A percentile compares a stretch with the other conserved stretches of the same genome.
phyloP scores from a whole-genome alignment of 441 rosid genomes.

The Hypseocharis bilobata region DNA sequence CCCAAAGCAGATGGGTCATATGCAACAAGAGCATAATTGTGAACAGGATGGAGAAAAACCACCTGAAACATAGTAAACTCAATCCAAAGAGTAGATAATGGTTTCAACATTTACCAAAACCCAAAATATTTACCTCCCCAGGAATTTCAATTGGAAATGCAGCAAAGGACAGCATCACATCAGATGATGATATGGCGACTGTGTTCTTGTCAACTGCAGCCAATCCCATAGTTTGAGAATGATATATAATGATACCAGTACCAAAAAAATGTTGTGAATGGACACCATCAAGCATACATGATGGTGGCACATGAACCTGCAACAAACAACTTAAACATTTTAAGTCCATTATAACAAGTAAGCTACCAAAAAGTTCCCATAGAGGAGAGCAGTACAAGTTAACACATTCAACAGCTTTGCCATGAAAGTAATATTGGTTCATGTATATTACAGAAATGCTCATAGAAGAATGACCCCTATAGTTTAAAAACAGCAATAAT shows the following conservation, averaged over 20 bases:
- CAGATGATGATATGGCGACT: slow-evolving; percentile 73
- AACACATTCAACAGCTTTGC: no score
- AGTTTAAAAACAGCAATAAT: no score
- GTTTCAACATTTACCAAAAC: slow-evolving; percentile 7
- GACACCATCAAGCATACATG: slow-evolving; percentile 94
- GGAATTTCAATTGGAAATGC: slow-evolving; percentile 96
- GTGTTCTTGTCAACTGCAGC: slow-evolving; percentile 89
- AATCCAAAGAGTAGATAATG: slow-evolving; percentile 16
- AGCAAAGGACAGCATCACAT: slow-evolving; percentile 90
- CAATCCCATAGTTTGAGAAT: slow-evolving; percentile 80
- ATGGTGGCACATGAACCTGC: slow-evolving; percentile 89
- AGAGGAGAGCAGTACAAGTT: no score
- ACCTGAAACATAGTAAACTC: slow-evolving; percentile 46
- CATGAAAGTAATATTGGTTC: no score
- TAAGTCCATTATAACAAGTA: not conserved
- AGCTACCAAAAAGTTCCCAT: no score
- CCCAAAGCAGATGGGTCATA: slow-evolving; percentile 80
- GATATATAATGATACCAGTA: slow-evolving; percentile 80
- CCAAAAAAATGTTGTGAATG: slow-evolving; percentile 74
- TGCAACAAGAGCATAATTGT: slow-evolving; percentile 84
- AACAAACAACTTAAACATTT: slow-evolving; percentile 3
- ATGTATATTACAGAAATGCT: no score
- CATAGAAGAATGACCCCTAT: no score
- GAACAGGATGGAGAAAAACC: slow-evolving; percentile 94
- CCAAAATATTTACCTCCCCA: slow-evolving; percentile 58